Base-by-base conservation (phyloP, 352 stramenopile genomes). In the Pythium scleroteichum region DNA sequence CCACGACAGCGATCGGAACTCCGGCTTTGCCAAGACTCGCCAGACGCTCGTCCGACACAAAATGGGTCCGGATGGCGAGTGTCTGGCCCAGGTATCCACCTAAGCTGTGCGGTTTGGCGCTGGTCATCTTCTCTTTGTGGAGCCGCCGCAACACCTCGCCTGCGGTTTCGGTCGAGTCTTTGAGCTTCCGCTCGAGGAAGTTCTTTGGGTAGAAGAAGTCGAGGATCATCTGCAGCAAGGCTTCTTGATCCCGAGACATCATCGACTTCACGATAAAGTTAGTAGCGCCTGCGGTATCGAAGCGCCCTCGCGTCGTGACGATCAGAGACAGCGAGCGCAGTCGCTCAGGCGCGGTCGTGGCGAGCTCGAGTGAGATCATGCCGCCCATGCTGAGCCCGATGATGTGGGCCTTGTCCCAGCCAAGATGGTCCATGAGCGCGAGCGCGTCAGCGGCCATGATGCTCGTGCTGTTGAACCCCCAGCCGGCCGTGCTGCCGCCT, bases 321-420 rank as follows among this genome's bases (percentile, higher is more conserved):
- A 89, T 59, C 0, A 91, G 68, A 16, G 78, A 80, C 13, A 91
- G 69, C 49, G 79, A 89, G 46, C 73, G 55, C 5, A 91, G 59
- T n/a, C 79, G 66, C 42, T 85, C 55, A 0, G 74, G 78, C 6
- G 78, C 73, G 12, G 55, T 47, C 1, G 72, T 57, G 1, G 76
- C 75, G 4, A 91, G 60, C 54, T 91, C 79, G 19, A 85, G 70
- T 7, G 78, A 64, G 55, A 91, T 89, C 82, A 91, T 91, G 6
- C 82, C 79, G 17, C 82, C 82, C 78, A 90, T 86, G 40, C 78
- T 88, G 24, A 69, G 45, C 1, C 62, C 55, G 35, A 69, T 48
- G n/a, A 64, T 58, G 27, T 64, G 57, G 17, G 55, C 62, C 38
- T 57, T 57, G 12, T 40, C 29, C 80, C 78, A 90, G 6, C 70